Conservation (phyloP, 495 filamentous ascomycete genomes). For the Rusavskia elegans region DNA sequence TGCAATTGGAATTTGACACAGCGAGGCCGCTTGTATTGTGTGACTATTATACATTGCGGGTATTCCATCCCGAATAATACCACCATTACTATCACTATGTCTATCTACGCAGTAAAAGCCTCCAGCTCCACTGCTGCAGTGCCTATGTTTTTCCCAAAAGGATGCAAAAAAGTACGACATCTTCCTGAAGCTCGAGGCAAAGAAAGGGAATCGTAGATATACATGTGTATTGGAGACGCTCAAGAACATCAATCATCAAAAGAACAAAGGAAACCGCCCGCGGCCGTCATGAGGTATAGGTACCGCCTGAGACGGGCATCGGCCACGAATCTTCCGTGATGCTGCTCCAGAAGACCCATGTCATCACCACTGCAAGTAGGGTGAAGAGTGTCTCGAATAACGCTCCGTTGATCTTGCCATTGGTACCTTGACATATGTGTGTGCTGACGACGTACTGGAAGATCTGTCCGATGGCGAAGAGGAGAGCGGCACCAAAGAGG, state of each 20-base stretch:
- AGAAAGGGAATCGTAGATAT: not conserved
- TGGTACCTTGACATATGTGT: conserved; percentile 68
- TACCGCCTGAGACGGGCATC: conserved; percentile 33
- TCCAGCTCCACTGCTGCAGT: not conserved
- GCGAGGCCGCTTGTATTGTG: not conserved
- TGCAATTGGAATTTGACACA: not conserved
- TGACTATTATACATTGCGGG: not conserved
- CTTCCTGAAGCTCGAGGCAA: not conserved
- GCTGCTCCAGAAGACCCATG: conserved; percentile 97
- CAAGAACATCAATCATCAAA: conserved; percentile 12
- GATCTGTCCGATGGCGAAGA: conserved; percentile 85
- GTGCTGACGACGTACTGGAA: conserved; percentile 90
- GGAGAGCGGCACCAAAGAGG: conserved; percentile 50
- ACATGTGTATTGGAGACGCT: conserved; percentile 5
- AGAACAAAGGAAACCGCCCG: not conserved
- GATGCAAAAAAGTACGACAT: not conserved
- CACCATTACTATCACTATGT: not conserved
- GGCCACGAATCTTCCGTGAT: conserved; percentile 99
- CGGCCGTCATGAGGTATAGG: conserved; percentile 25
- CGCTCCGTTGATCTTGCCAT: conserved; percentile 78
- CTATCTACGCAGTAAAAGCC: not conserved
- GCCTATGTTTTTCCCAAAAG: not conserved
- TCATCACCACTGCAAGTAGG: conserved; percentile 55
- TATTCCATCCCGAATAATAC: not conserved
- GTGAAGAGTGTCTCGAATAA: conserved; percentile 92